phyloP scores from a whole-genome alignment of 208 protist genomes.

The Wallacemonas collosoma region DNA sequence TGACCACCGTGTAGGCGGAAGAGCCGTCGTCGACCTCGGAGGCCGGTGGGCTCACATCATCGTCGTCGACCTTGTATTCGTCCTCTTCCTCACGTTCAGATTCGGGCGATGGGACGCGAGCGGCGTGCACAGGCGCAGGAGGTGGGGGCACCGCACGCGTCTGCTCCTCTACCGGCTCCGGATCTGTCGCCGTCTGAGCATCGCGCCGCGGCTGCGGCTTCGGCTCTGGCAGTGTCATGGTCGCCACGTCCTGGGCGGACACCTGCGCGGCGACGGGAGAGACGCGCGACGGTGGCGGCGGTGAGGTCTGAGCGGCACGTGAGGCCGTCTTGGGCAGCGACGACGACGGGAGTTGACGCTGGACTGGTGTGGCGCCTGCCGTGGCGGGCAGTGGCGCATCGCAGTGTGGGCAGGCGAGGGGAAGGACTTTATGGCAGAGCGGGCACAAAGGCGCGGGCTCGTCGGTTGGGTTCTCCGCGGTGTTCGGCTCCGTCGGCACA shows the following conservation, averaged over 20 bases:
- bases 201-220: background rate
- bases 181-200: conserved; percentile 3
- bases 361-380: background rate
- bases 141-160: background rate
- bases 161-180: background rate
- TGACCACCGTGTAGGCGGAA: conserved; percentile 14
- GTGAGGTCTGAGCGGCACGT: conserved; percentile 9
- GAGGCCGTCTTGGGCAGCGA: background rate
- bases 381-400: conserved; percentile 10
- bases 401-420: conserved; percentile 15
- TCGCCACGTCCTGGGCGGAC: conserved; percentile 8
- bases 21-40: background rate
- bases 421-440: conserved; percentile 13
- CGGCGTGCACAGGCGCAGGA: background rate
- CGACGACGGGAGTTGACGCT: conserved; percentile 2
- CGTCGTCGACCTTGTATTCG: background rate
- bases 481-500: conserved; percentile 11
- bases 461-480: conserved; percentile 6
- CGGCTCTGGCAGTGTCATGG: conserved; percentile 9
- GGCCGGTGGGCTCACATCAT: background rate
- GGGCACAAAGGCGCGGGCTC: conserved; percentile 16
- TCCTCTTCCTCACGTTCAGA: background rate
- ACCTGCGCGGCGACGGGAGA: conserved; percentile 6
- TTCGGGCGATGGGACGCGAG: background rate
- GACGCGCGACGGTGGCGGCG: background rate